These are phyloP conservation scores for Boletus reticulatus DNA, from an alignment of 768 basidiomycete species.

Conservation along the genomic window DNA sequence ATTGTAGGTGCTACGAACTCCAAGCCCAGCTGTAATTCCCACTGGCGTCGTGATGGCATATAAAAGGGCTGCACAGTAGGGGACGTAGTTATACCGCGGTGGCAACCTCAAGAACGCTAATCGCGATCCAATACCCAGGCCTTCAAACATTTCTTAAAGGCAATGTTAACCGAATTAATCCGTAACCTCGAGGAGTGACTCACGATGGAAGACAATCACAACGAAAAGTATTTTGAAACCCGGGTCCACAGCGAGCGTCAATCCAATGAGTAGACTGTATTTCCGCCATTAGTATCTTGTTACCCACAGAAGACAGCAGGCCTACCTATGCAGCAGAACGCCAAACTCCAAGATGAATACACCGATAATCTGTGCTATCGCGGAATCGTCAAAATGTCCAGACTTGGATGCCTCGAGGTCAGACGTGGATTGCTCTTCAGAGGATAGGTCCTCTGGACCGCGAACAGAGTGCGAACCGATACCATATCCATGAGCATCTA, in stretches of 20 bases:
- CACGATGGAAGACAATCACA: conserved; percentile 91
- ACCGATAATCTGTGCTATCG: conserved; percentile 74
- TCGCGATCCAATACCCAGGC: conserved; percentile 88
- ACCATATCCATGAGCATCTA: conserved; percentile 69
- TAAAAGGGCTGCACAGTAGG: conserved; percentile 55
- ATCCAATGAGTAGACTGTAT: conserved; percentile 73
- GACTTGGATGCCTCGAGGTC: conserved; percentile 29
- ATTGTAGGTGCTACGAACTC: conserved; percentile 75
- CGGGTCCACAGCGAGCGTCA: conserved; percentile 88
- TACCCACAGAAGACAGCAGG: neutral
- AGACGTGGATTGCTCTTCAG: conserved; percentile 10
- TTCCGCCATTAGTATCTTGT: neutral
- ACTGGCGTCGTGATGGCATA: conserved; percentile 84
- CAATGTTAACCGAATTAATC: neutral
- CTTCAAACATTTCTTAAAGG: conserved; percentile 83
- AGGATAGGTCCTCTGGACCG: conserved; percentile 52
- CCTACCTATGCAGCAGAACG: conserved; percentile 77
- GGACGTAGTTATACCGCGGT: conserved; percentile 50
- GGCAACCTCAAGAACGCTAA: conserved; percentile 74
- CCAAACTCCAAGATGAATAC: conserved; percentile 94
- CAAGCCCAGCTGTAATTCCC: conserved; percentile 85
- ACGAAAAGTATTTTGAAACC: conserved; percentile 84
- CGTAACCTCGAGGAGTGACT: conserved; percentile 30
- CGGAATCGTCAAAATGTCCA: conserved; percentile 37
- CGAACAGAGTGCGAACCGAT: conserved; percentile 62